Evolutionary conservation across 257 asterid species (phyloP), one percentile per base, ranked within the genome.

Genomic region (Echium plantagineum): DNA sequence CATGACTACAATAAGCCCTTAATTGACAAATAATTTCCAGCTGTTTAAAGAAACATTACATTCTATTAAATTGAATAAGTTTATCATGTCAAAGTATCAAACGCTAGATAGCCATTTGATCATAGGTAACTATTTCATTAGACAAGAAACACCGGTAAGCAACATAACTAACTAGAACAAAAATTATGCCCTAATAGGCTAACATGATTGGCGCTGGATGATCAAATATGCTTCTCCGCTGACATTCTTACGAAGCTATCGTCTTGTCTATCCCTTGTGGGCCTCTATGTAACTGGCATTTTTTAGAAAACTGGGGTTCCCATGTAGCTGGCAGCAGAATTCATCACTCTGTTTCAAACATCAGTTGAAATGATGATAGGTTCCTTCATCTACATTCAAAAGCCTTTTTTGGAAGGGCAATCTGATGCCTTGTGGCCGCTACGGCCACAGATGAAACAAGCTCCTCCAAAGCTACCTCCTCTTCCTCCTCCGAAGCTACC

Each of bases 361-460:
- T 24, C 19, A 15, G 26, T 32, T 61, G 38, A 67, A 55, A 57
- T 32, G 66, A 65, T 64, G 68, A 57, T 24, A 26, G 74, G 57
- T 19, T 71, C 32, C 31, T 28, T 57, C 32, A 60, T 58, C 55
- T 9, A 35, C 53, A n/a, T 55, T 69, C 77, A 85, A 53, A 67
- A 85, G 17, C 62, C 83, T 21, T 68, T 78, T 75, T 83, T 87
- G 66, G 5, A 77, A 15, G 97, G 96, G 87, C 97, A 87, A 63
- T 90, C 96, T 1, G 94, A 81, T 59, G 97, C 95, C 60, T 94
- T 73, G 69, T 90, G 97, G n/a, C 97, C 97, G 57, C 68, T 55
- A 35, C 70, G 74, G 17, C 97, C 97, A 51, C 97, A 90, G 71
- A 73, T 81, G 90, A 87, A 90, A 69, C 97, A 90, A 13, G 95